Conservation (phyloP, 768 basidiomycete species). For the Kwoniella botswanensis region DNA sequence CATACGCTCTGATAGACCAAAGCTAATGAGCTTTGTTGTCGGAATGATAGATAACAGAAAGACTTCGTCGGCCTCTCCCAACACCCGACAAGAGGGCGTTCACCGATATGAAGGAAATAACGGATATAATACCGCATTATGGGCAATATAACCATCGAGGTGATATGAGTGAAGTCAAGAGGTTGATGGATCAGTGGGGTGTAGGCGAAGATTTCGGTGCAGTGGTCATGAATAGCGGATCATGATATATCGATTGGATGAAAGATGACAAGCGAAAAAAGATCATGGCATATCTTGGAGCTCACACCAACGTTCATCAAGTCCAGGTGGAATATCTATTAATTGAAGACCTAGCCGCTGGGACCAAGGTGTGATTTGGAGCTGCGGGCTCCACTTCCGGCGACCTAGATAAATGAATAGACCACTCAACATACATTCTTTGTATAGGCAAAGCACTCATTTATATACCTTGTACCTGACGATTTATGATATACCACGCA, state of each 20-base stretch:
- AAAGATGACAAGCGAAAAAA: too few relatives aligned
- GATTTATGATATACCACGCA: too few relatives aligned
- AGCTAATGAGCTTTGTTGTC: background rate
- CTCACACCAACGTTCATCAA: too few relatives aligned
- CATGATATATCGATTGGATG: background rate
- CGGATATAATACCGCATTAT: slow-evolving; percentile 52
- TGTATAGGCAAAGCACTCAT: too few relatives aligned
- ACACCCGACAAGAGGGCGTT: slow-evolving; percentile 46
- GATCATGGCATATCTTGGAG: too few relatives aligned
- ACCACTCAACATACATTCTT: too few relatives aligned
- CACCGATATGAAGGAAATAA: slow-evolving; percentile 57
- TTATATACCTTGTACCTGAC: too few relatives aligned
- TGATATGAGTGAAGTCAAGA: slow-evolving; percentile 59
- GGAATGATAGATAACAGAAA: slow-evolving; percentile 55
- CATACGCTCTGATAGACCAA: too few relatives aligned
- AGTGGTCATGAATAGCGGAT: slow-evolving; percentile 43
- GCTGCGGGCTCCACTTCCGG: too few relatives aligned
- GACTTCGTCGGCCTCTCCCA: slow-evolving; percentile 48
- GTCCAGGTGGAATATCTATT: too few relatives aligned
- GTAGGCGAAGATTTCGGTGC: slow-evolving; percentile 57
- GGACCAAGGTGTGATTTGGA: too few relatives aligned
- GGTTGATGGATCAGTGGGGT: slow-evolving; percentile 54
- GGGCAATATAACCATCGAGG: slow-evolving; percentile 57
- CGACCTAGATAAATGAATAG: too few relatives aligned
- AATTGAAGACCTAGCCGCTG: background rate